A percentile compares a stretch with the other conserved stretches of the same genome.
Evolutionary conservation across 371 early-diverging fungal species (phyloP).

Genomic region (Gilbertella persicaria): DNA sequence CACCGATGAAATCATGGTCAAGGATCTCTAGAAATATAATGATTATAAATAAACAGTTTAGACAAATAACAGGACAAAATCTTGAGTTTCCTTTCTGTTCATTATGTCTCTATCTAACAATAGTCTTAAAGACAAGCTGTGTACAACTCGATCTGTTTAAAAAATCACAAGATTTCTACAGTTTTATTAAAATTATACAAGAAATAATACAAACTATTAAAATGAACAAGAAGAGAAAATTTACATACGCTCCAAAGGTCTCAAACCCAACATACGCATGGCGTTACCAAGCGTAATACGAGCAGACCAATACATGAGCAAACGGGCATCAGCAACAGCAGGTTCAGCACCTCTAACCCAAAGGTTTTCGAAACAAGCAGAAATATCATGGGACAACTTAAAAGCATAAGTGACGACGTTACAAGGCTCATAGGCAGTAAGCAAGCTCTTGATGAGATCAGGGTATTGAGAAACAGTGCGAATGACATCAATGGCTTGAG

Average conservation of each 20-base stretch:
- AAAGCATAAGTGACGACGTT: slow-evolving; percentile 92
- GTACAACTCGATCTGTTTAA: too few species aligned
- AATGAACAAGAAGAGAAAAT: slow-evolving; percentile 8
- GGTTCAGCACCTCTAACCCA: slow-evolving; percentile 83
- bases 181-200: too few species aligned
- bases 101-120: too few species aligned
- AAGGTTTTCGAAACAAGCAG: slow-evolving; percentile 80
- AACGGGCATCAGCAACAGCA: slow-evolving; percentile 79
- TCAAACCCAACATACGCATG: slow-evolving; percentile 76
- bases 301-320: slow-evolving; percentile 77
- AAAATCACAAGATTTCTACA: too few species aligned
- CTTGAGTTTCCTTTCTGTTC: too few species aligned
- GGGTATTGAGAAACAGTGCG: slow-evolving; percentile 91
- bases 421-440: slow-evolving; percentile 87
- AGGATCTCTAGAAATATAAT: too few species aligned
- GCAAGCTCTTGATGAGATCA: slow-evolving; percentile 72
- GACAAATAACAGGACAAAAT: too few species aligned
- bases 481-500: slow-evolving; percentile 73
- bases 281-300: slow-evolving; percentile 86
- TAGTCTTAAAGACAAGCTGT: too few species aligned
- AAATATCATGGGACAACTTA: slow-evolving; percentile 85
- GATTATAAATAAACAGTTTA: too few species aligned
- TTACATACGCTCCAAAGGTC: slow-evolving; percentile 89
- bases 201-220: too few species aligned
- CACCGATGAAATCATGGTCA: slow-evolving; percentile 28